Conservation (phyloP, 1,284 basidiomycete species). For the Xanthoconium separans region DNA sequence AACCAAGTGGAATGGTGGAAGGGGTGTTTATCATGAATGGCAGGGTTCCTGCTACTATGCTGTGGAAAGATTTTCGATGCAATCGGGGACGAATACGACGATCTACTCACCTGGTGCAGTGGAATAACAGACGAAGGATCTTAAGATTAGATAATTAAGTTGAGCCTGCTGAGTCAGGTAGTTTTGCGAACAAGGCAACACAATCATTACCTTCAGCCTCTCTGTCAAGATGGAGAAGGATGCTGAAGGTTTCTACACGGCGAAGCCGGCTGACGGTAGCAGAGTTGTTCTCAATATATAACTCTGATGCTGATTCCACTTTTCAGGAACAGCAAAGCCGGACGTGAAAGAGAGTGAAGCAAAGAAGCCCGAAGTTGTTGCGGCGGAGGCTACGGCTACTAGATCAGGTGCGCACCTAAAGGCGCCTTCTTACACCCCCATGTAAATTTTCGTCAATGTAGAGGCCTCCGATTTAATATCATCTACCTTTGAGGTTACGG, state of each 20-base stretch:
- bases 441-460: slow-evolving; percentile 5
- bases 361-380: slow-evolving; percentile 21
- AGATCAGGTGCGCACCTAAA: slow-evolving; percentile 22
- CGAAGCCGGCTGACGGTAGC: slow-evolving; percentile 35
- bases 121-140: not conserved
- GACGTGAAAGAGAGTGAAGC: slow-evolving; percentile 28
- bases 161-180: slow-evolving; percentile 25
- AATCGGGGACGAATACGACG: not conserved
- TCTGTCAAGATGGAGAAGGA: slow-evolving; percentile 57
- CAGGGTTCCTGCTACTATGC: not conserved
- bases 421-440: not conserved
- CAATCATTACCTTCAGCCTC: slow-evolving; percentile 4
- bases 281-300: not conserved
- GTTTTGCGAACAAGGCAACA: not conserved
- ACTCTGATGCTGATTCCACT: slow-evolving; percentile 12
- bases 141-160: slow-evolving; percentile 26
- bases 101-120: slow-evolving; percentile 4
- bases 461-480: slow-evolving; percentile 58
- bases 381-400: slow-evolving; percentile 17
- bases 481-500: slow-evolving; percentile 73
- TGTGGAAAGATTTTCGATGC: not conserved
- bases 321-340: slow-evolving; percentile 16
- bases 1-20: slow-evolving; percentile 17
- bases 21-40: slow-evolving; percentile 14
- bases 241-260: slow-evolving; percentile 70